Percentiles rank a stretch among this genome's conserved stretches.
Evolutionary conservation across 169 alveolate genomes (phyloP).

Genomic region (Eimeria tenella): DNA sequence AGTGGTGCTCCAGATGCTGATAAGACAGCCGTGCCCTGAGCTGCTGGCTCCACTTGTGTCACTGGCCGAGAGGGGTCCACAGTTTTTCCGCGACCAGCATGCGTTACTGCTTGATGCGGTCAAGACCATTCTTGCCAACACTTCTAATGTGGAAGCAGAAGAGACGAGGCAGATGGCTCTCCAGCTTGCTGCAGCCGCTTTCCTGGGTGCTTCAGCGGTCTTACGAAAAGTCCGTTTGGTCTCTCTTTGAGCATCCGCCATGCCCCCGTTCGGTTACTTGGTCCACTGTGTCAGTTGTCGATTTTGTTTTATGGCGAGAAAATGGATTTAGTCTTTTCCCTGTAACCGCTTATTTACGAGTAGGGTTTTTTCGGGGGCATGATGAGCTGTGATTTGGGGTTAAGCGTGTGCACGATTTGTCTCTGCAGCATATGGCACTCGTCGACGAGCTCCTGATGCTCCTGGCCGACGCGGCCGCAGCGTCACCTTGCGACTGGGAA

Average conservation of each 20-base stretch:
- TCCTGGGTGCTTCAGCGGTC: conserved; percentile 37
- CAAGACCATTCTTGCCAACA: conserved; percentile 20
- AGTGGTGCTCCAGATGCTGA: conserved; percentile 20
- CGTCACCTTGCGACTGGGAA: conserved; percentile 36
- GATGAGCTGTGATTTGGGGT: neutral
- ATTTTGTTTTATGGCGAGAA: no score
- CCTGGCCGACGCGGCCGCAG: conserved; percentile 60
- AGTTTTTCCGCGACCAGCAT: conserved; percentile 59
- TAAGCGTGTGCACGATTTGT: neutral
- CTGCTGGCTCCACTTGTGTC: conserved; percentile 51
- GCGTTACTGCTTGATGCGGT: conserved; percentile 14
- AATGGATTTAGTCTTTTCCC: no score
- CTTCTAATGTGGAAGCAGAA: neutral
- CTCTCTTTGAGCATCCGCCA: no score
- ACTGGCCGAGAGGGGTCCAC: conserved; percentile 68
- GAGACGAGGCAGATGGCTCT: conserved; percentile 58
- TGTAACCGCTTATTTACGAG: no score
- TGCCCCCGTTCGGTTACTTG: no score
- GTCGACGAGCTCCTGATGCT: conserved; percentile 50
- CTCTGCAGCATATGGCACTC: conserved; percentile 43
- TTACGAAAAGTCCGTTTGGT: conserved; percentile 7
- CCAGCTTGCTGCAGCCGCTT: conserved; percentile 54
- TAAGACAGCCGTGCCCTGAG: conserved; percentile 34
- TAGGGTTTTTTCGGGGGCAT: no score
- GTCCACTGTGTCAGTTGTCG: no score